These are phyloP conservation scores for Acephala macrosclerotiorum DNA, from an alignment of 2,329 filamentous ascomycete species.

Conservation along the genomic window DNA sequence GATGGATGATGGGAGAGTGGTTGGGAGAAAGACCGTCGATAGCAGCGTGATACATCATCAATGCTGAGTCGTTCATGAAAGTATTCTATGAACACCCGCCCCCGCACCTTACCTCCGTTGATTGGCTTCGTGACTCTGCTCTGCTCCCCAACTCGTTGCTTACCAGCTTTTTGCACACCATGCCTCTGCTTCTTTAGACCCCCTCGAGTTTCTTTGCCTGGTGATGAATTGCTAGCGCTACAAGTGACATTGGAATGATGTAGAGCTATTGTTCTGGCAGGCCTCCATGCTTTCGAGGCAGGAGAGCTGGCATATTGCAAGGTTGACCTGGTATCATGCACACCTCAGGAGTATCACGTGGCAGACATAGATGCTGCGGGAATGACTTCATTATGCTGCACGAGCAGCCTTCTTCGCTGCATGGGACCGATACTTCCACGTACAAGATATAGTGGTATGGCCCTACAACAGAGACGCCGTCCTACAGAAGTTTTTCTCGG, in stretches of 20 bases:
- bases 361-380: background rate
- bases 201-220: background rate
- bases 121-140: background rate
- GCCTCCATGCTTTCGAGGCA: background rate
- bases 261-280: background rate
- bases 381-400: background rate
- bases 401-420: background rate
- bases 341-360: background rate
- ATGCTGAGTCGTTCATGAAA: conserved; percentile 36
- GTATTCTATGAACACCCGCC: conserved; percentile 9
- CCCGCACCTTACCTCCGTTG: background rate
- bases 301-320: background rate
- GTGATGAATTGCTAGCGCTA: background rate
- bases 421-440: background rate
- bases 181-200: background rate
- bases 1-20: conserved; percentile 33
- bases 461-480: background rate
- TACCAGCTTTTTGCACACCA: background rate
- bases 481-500: background rate
- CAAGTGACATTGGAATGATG: background rate
- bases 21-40: conserved; percentile 32
- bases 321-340: background rate
- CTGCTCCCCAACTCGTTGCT: background rate
- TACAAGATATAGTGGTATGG: background rate
- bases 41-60: conserved; percentile 39